Conservation (phyloP, 805 yeast genomes). For the Scheffersomyces coipomensis region DNA sequence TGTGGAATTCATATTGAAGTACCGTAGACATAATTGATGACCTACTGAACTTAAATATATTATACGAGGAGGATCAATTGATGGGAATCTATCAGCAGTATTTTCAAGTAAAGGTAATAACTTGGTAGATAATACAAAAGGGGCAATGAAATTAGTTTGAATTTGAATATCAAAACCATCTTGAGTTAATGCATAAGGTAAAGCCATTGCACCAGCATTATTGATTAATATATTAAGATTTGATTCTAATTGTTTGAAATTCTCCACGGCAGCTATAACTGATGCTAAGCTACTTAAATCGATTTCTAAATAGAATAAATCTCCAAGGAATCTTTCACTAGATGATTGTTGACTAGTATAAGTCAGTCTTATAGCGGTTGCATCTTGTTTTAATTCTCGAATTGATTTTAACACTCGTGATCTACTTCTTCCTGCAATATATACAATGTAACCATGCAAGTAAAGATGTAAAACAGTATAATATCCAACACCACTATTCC, state of each 20-base stretch:
- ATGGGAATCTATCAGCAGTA: slow-evolving; percentile 24
- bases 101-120: slow-evolving; percentile 53
- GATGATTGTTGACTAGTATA: slow-evolving; percentile 20
- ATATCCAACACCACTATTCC: slow-evolving; percentile 80
- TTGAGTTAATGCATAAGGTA: slow-evolving; percentile 62
- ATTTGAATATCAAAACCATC: slow-evolving; percentile 78
- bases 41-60: slow-evolving; percentile 66
- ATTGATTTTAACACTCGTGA: slow-evolving; percentile 58
- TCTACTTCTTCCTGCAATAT: slow-evolving; percentile 68
- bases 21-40: slow-evolving; percentile 51
- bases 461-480: slow-evolving; percentile 72
- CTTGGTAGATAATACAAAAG: slow-evolving; percentile 64
- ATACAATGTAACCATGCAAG: slow-evolving; percentile 74
- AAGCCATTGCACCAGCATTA: slow-evolving; percentile 80
- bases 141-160: slow-evolving; percentile 77
- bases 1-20: slow-evolving; percentile 45
- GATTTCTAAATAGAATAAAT: slow-evolving; percentile 34
- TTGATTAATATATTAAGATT: slow-evolving; percentile 62
- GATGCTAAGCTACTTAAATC: slow-evolving; percentile 33
- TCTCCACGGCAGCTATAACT: slow-evolving; percentile 43
- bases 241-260: slow-evolving; percentile 46
- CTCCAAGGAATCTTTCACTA: slow-evolving; percentile 29
- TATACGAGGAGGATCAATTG: slow-evolving; percentile 48
- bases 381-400: slow-evolving; percentile 53
- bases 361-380: slow-evolving; percentile 26